A percentile compares a stretch with the other conserved stretches of the same genome.
phyloP scores from a whole-genome alignment of 768 basidiomycete species.

The Naematelia aurantialba region DNA sequence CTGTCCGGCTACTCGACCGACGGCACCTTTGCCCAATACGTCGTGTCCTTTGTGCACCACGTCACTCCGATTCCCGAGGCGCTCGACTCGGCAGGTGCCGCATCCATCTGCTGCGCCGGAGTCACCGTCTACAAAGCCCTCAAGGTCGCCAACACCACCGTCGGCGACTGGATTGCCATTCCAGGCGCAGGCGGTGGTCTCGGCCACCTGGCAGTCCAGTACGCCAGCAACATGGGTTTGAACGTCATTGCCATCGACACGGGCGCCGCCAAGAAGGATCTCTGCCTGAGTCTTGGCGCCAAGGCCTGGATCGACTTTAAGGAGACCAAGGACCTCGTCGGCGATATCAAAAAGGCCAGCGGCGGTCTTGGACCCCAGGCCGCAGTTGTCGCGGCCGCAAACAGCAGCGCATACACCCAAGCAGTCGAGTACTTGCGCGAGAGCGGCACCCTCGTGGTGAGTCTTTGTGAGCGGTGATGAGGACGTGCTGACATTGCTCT shows the following conservation, averaged over 20 bases:
- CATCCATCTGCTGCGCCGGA: slow-evolving; percentile 72
- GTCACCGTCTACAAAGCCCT: slow-evolving; percentile 81
- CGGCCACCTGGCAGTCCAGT: slow-evolving; percentile 79
- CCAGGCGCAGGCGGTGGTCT: slow-evolving; percentile 58
- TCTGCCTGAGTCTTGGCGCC: slow-evolving; percentile 63
- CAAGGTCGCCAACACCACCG: slow-evolving; percentile 63
- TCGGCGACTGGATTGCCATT: slow-evolving; percentile 57
- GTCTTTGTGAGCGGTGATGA: slow-evolving; percentile 58
- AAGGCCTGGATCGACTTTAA: slow-evolving; percentile 71
- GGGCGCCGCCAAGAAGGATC: slow-evolving; percentile 66
- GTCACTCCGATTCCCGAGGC: slow-evolving; percentile 74
- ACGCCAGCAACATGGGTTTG: slow-evolving; percentile 71
- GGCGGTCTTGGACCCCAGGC: slow-evolving; percentile 70
- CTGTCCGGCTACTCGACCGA: slow-evolving; percentile 70
- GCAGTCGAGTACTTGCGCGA: slow-evolving; percentile 63
- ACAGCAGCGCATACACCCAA: slow-evolving; percentile 52
- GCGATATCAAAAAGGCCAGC: slow-evolving; percentile 62
- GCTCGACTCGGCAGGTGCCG: slow-evolving; percentile 58
- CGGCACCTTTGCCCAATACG: slow-evolving; percentile 64
- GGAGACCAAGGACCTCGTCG: slow-evolving; percentile 62
- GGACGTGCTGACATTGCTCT: background rate
- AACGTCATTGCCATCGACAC: slow-evolving; percentile 78
- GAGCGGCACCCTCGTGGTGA: slow-evolving; percentile 57
- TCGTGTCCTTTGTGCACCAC: slow-evolving; percentile 35
- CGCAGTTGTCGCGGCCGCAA: slow-evolving; percentile 50